Evolutionary conservation across 2,329 filamentous ascomycete genomes (phyloP).

Genomic region (Stachybotrys elegans): DNA sequence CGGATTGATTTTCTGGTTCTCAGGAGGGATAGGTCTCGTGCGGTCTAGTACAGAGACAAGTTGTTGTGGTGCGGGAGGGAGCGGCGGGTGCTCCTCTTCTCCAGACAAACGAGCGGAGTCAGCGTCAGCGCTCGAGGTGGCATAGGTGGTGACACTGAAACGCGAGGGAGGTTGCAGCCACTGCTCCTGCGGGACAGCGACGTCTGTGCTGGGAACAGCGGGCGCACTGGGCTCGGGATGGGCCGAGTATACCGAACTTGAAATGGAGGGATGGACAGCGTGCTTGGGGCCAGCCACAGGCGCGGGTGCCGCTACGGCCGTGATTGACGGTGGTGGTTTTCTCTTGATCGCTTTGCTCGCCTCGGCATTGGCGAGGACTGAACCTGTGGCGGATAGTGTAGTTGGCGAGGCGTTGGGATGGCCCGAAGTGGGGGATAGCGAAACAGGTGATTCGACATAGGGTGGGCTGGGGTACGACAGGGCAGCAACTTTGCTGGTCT

Average conservation of each 20-base stretch:
- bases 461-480: slow-evolving; percentile 29
- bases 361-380: slow-evolving; percentile 9
- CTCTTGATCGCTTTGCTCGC: slow-evolving; percentile 36
- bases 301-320: too few relatives aligned
- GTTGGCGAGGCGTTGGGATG: slow-evolving; percentile 11
- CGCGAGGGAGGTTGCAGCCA: slow-evolving; percentile 52
- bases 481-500: slow-evolving; percentile 9
- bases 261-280: slow-evolving; percentile 23
- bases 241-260: slow-evolving; percentile 30
- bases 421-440: slow-evolving; percentile 8
- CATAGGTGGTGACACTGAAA: slow-evolving; percentile 61
- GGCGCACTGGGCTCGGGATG: slow-evolving; percentile 17
- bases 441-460: slow-evolving; percentile 18
- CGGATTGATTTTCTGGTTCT: slow-evolving; percentile 12
- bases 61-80: slow-evolving; percentile 17
- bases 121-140: slow-evolving; percentile 36
- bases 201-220: slow-evolving; percentile 9
- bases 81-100: slow-evolving; percentile 18
- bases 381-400: not conserved
- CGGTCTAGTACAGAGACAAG: slow-evolving; percentile 24
- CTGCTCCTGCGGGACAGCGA: slow-evolving; percentile 22
- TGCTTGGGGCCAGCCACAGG: slow-evolving; percentile 17
- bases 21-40: slow-evolving; percentile 21
- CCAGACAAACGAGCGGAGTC: slow-evolving; percentile 19
- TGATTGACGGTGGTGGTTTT: slow-evolving; percentile 40